Evolutionary conservation across 164 flowering plant species (phyloP), one percentile per base, ranked within the genome.

Genomic region (Sedum album): DNA sequence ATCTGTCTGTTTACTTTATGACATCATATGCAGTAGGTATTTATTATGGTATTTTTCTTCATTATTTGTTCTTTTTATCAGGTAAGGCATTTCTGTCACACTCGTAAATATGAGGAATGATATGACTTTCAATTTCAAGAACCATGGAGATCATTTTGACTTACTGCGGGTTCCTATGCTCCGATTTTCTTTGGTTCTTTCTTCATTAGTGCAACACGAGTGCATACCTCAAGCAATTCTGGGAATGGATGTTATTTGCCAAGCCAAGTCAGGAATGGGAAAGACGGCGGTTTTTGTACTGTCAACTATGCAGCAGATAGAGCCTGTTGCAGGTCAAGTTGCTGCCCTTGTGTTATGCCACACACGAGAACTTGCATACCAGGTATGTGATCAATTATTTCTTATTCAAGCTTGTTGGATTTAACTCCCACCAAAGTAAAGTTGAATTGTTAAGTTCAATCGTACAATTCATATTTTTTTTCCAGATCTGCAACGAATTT

Each of bases 261-360:
- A 94, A 87, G 98, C 98, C 0, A 94, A 94, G 68, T 94, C 98
- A 42, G 98, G 98, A 26, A 94, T 94, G 98, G 98, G 98, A 10
- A 94, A 94, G 76, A 94, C 98, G 60, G 98, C 98, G 46, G 98
- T 94, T 14, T 94, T 94, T 79, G 98, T 94, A 69, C 79, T 94
- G 10, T 94, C 98, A 23, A 80, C 95, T 31, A 42, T 94, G 76
- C 98, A 94, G 76, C 98, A 91, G 74, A 91, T 90, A 72, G 97
- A 91, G 71, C 95, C 96, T 20, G 89, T 85, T 66, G 77, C 98
- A 0, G 98, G 97, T 13, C 97, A 94, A 82, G 98, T 94, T 79
- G 85, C 91, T 76, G 98, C 98, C 14, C 90, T 94, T 69, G 97
- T 94, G 71, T 78, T 94, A 17, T 94, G 98, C 67, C 98, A 94